Evolutionary conservation across 352 stramenopile genomes (phyloP).

Genomic region (Pythium dissotocum): DNA sequence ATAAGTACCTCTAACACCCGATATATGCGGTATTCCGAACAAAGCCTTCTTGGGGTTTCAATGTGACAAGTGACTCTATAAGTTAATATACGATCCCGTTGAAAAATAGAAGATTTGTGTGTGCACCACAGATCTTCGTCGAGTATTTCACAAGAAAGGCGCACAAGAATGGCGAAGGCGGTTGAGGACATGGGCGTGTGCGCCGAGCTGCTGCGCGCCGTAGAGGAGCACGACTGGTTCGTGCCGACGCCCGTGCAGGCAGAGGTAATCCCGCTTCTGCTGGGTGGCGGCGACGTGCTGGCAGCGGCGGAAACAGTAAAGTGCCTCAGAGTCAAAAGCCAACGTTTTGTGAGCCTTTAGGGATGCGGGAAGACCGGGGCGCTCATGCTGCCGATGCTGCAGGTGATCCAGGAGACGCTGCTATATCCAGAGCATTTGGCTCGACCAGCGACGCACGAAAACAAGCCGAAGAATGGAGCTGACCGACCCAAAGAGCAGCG

Average conservation of each 20-base stretch:
- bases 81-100: background rate
- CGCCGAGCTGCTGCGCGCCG: conserved; percentile 12
- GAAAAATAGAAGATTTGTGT: background rate
- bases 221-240: conserved; percentile 15
- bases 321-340: background rate
- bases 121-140: background rate
- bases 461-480: background rate
- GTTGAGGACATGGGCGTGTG: conserved; percentile 19
- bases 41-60: background rate
- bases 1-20: background rate
- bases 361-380: background rate
- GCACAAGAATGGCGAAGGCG: background rate
- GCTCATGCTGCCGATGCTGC: background rate
- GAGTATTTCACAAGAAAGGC: background rate
- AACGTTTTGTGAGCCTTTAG: background rate
- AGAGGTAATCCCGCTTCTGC: conserved; percentile 7
- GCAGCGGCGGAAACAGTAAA: background rate
- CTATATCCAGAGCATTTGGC: background rate
- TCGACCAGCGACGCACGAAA: background rate
- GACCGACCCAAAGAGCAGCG: background rate
- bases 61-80: background rate
- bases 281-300: background rate
- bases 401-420: background rate
- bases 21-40: background rate
- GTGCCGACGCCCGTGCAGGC: conserved; percentile 15